These are phyloP conservation scores for Talaromyces pinophilus DNA, from an alignment of 2,329 filamentous ascomycete species.

Conservation along the genomic window DNA sequence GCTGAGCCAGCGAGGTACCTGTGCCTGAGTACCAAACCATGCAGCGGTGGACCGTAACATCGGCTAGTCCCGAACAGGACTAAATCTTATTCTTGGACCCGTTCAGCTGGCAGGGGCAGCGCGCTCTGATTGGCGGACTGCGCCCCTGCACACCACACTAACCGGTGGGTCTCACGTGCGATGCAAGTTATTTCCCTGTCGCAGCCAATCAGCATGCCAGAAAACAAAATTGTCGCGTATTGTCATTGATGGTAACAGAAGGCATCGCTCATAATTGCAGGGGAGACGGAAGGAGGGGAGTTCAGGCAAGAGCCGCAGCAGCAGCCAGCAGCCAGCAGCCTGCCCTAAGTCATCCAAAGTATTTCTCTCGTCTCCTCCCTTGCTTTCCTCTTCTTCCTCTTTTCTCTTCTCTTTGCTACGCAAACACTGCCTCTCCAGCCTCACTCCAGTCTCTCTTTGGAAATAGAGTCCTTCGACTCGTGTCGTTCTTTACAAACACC, in stretches of 20 bases:
- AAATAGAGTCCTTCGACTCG: constrained; percentile 21
- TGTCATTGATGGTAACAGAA: background rate
- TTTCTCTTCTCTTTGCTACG: background rate
- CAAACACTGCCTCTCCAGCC: constrained; percentile 11
- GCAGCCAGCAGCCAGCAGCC: background rate
- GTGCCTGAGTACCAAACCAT: background rate
- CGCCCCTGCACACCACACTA: background rate
- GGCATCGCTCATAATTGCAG: background rate
- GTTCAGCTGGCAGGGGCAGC: background rate
- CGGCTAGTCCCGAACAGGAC: background rate
- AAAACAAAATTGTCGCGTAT: background rate
- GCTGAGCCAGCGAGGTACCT: background rate
- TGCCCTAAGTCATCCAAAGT: background rate
- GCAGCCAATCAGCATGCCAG: background rate
- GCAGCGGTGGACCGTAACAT: constrained; percentile 11
- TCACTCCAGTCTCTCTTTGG: constrained; percentile 22
- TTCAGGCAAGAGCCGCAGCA: constrained; percentile 3
- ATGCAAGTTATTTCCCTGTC: background rate
- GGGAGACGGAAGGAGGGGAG: background rate
- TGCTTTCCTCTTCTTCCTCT: background rate
- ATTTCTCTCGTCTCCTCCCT: constrained; percentile 9
- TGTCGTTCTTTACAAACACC: constrained; percentile 22
- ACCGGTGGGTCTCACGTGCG: background rate
- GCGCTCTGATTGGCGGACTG: background rate
- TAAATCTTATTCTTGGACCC: background rate